Evolutionary conservation across 192 early-diverging fungal species (phyloP), one percentile per base, ranked within the genome.

Genomic region (Coemansia sp.): DNA sequence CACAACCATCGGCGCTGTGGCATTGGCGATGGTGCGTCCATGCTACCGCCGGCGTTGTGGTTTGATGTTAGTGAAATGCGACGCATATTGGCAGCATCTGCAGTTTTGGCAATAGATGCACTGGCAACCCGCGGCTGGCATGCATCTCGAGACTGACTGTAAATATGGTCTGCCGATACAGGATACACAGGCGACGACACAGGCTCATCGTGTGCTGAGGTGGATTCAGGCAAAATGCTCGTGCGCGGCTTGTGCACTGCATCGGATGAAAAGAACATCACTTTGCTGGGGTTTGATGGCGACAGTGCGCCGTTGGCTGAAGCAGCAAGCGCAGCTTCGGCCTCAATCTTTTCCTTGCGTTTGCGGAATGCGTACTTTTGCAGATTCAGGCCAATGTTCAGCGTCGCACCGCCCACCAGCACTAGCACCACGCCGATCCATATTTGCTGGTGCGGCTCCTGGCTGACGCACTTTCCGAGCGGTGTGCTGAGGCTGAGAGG

Each of bases 321-420:
- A 21, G n/a, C 12, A 3, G 53, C 22, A 23, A 12, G 32, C 14
- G 22, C 11, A 6, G 53, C 33, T 38, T 38, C 35, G 9, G 35
- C 35, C 11, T 38, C n/a, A 16, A 38, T 42, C 54, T 81, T 77
- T 30, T 87, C 81, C 53, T 85, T 72, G 0, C 85, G 79, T 60
- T 90, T 89, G 6, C 87, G 69, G 19, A 90, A 82, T 1, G 89
- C 90, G 21, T 89, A 83, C 51, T 92, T 92, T 68, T 92, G 90
- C 58, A 90, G 61, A 53, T 92, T 92, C 25, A 92, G 69, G n/a
- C 90, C 90, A 48, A 92, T 69, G 62, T 92, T 92, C 32, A 85
- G 70, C 9, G 82, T 81, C 10, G 85, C 82, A 4, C 86, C 85
- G 27, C 87, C 86, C 23, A 88, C 69, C 23, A 92, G 60, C 8